A percentile compares a stretch with the other conserved stretches of the same genome.
Evolutionary conservation across 805 yeast species (phyloP).

Genomic region (Monosporozyma servazzii): DNA sequence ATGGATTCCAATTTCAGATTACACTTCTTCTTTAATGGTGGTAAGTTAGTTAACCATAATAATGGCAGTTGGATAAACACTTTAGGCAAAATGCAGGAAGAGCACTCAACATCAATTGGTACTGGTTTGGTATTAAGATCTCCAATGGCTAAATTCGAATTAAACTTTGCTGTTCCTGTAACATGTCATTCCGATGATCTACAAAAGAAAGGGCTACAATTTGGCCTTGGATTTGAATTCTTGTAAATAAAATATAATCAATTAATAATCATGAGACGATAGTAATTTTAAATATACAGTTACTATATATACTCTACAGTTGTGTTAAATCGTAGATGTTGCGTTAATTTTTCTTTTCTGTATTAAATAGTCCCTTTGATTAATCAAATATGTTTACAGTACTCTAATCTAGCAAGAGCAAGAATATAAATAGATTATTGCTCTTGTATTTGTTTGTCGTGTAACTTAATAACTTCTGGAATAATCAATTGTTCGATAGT

Average conservation of each 20-base stretch:
- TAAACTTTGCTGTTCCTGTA: constrained; percentile 55
- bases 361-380: neutral
- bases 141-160: constrained; percentile 59
- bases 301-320: neutral
- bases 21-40: constrained; percentile 59
- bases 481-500: constrained; percentile 67
- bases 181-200: constrained; percentile 42
- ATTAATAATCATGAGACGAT: neutral
- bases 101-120: constrained; percentile 48
- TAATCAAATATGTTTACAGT: neutral
- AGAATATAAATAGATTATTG: neutral
- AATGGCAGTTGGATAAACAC: constrained; percentile 13
- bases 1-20: constrained; percentile 44
- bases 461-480: constrained; percentile 63
- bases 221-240: constrained; percentile 55
- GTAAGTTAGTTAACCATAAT: constrained; percentile 40
- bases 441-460: constrained; percentile 27
- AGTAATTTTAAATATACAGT: neutral
- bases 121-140: constrained; percentile 52
- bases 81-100: constrained; percentile 23
- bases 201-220: constrained; percentile 55
- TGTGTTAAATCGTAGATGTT: neutral
- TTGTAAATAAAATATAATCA: constrained; percentile 26
- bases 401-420: neutral
- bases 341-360: neutral